These are phyloP conservation scores for Didymella pomorum DNA, from an alignment of 2,329 filamentous ascomycete species.

Conservation along the genomic window DNA sequence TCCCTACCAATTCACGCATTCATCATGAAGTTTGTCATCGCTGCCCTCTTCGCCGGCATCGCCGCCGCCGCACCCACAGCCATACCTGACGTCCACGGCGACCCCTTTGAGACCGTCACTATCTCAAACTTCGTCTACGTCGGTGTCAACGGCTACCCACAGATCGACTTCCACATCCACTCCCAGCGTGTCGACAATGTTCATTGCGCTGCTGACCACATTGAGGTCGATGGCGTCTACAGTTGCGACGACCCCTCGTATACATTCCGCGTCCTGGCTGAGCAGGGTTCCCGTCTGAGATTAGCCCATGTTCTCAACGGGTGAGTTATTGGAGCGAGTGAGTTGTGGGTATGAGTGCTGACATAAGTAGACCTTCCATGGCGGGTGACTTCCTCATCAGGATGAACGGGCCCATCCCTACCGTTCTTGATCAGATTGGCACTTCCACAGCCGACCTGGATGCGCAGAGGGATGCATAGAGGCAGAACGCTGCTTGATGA, in stretches of 20 bases:
- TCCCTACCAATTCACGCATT: background rate
- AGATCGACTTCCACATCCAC: background rate
- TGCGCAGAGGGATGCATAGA: background rate
- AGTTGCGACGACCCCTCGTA: background rate
- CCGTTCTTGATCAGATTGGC: background rate
- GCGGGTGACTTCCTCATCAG: background rate
- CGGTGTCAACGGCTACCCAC: background rate
- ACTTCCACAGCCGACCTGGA: background rate
- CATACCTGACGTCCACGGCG: background rate
- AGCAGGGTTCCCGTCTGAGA: background rate
- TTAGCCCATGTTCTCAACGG: background rate
- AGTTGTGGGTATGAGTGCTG: background rate
- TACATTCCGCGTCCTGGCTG: background rate
- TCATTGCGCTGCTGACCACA: background rate
- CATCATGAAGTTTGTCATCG: background rate
- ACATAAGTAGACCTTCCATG: background rate
- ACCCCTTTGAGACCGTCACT: background rate
- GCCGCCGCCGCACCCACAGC: background rate
- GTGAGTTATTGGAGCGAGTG: background rate
- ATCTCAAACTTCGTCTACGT: background rate
- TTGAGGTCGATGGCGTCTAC: background rate
- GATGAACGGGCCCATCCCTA: background rate
- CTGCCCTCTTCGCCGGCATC: background rate
- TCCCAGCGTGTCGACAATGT: background rate
- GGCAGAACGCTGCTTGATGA: too few species aligned